phyloP scores from a whole-genome alignment of 163 green algal species.

The Smithsoniella earleae region DNA sequence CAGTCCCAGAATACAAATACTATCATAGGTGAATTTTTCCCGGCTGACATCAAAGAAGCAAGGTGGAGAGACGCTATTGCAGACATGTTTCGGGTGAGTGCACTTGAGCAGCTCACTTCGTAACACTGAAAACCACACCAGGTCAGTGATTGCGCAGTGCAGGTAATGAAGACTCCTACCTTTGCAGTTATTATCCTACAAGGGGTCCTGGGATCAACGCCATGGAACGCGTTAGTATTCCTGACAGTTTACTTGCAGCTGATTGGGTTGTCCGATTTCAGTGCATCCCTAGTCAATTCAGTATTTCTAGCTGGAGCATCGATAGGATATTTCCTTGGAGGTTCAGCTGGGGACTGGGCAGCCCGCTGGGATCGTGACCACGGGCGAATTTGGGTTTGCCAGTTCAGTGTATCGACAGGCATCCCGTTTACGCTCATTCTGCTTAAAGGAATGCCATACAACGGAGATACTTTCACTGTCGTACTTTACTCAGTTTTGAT shows the following conservation, averaged over 20 bases:
- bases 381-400: constrained; percentile 51
- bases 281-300: neutral
- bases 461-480: constrained; percentile 17
- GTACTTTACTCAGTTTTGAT: constrained; percentile 22
- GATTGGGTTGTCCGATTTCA: constrained; percentile 33
- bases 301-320: constrained; percentile 36
- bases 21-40: no score
- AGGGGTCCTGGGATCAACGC: constrained; percentile 35
- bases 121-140: no score
- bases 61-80: neutral
- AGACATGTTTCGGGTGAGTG: neutral
- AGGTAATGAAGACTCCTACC: constrained; percentile 49
- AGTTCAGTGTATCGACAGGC: constrained; percentile 53
- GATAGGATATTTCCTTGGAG: constrained; percentile 50
- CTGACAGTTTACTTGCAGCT: constrained; percentile 36
- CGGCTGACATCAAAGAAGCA: neutral
- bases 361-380: constrained; percentile 47
- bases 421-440: constrained; percentile 36
- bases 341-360: constrained; percentile 49
- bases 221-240: constrained; percentile 35
- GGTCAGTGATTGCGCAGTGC: neutral
- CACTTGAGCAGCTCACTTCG: no score
- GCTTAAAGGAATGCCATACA: constrained; percentile 22
- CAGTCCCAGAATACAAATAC: neutral
- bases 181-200: constrained; percentile 56